A percentile compares a stretch with the other conserved stretches of the same genome.
Conservation (phyloP, 768 basidiomycete genomes). For the Tulasnella sp. region DNA sequence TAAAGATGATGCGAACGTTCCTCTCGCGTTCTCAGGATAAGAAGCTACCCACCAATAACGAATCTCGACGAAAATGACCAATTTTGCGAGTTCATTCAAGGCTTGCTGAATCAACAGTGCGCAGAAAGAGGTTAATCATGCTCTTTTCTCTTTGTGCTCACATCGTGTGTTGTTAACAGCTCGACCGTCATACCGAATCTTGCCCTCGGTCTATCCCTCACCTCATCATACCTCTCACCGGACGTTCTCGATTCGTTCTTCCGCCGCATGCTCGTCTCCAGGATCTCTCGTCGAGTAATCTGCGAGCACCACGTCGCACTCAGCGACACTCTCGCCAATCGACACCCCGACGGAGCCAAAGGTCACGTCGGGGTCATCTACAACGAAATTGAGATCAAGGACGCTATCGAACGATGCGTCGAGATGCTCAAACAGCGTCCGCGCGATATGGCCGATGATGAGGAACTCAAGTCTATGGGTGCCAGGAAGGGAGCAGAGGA, state of each 20-base stretch:
- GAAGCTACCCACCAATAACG: conserved; percentile 60
- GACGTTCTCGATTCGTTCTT: conserved; percentile 78
- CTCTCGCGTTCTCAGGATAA: conserved; percentile 37
- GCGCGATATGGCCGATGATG: conserved; percentile 33
- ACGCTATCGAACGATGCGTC: conserved; percentile 59
- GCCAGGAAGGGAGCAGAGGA: conserved; percentile 5
- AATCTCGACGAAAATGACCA: conserved; percentile 60
- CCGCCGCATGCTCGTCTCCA: conserved; percentile 81
- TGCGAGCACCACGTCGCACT: conserved; percentile 83
- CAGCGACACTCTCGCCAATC: conserved; percentile 40
- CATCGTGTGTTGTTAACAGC: conserved; percentile 27
- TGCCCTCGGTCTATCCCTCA: conserved; percentile 72
- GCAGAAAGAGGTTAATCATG: conserved; percentile 20
- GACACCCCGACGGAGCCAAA: conserved; percentile 29
- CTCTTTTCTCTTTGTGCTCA: neutral
- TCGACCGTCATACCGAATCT: conserved; percentile 70
- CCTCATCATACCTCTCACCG: conserved; percentile 65
- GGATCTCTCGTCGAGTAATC: conserved; percentile 80
- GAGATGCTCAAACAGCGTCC: conserved; percentile 42
- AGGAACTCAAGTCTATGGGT: conserved; percentile 10
- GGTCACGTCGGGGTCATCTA: conserved; percentile 71
- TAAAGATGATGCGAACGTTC: neutral
- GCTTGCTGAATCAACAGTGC: conserved; percentile 66
- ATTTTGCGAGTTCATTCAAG: conserved; percentile 62
- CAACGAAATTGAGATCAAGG: conserved; percentile 57